A percentile compares a stretch with the other conserved stretches of the same genome.
Conservation (phyloP, 768 basidiomycete genomes). For the Floccularia luteovirens region DNA sequence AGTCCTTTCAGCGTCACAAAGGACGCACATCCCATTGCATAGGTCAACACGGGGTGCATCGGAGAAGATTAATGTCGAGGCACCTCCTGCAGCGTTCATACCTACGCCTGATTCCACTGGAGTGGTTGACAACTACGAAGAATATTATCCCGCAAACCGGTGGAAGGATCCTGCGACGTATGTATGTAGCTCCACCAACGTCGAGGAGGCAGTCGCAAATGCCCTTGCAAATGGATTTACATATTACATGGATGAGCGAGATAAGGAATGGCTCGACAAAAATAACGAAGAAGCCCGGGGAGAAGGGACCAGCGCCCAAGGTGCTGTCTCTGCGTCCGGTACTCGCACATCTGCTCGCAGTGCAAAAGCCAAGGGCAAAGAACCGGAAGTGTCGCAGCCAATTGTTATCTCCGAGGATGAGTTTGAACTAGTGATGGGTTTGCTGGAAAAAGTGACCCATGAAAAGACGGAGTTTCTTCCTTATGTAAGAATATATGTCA, state of each 20-base stretch:
- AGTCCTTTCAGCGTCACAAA: slow-evolving; percentile 38
- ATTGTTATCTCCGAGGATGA: slow-evolving; percentile 81
- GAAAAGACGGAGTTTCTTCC: slow-evolving; percentile 87
- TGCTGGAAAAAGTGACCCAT: slow-evolving; percentile 88
- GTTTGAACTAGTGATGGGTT: slow-evolving; percentile 92
- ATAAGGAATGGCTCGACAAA: slow-evolving; percentile 90
- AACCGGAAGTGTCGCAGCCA: slow-evolving; percentile 59
- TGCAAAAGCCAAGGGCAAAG: slow-evolving; percentile 80
- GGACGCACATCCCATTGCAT: slow-evolving; percentile 17
- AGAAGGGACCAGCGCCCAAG: slow-evolving; percentile 78
- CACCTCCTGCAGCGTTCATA: slow-evolving; percentile 63
- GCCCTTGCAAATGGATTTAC: slow-evolving; percentile 70
- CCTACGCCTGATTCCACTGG: slow-evolving; percentile 91
- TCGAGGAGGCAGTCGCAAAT: slow-evolving; percentile 63
- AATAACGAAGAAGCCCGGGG: slow-evolving; percentile 84
- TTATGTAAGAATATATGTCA: slow-evolving; percentile 50
- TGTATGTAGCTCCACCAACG: slow-evolving; percentile 76
- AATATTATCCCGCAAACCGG: slow-evolving; percentile 58
- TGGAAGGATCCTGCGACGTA: slow-evolving; percentile 79
- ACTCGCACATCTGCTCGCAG: slow-evolving; percentile 56
- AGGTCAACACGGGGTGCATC: slow-evolving; percentile 19
- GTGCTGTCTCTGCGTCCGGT: slow-evolving; percentile 46
- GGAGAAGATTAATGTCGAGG: slow-evolving; percentile 20
- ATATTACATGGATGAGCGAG: slow-evolving; percentile 95
- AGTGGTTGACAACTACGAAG: slow-evolving; percentile 67